Percentiles rank a stretch among this genome's conserved stretches.
Conservation (phyloP, 1,284 basidiomycete genomes). For the Ganoderma multipileum region DNA sequence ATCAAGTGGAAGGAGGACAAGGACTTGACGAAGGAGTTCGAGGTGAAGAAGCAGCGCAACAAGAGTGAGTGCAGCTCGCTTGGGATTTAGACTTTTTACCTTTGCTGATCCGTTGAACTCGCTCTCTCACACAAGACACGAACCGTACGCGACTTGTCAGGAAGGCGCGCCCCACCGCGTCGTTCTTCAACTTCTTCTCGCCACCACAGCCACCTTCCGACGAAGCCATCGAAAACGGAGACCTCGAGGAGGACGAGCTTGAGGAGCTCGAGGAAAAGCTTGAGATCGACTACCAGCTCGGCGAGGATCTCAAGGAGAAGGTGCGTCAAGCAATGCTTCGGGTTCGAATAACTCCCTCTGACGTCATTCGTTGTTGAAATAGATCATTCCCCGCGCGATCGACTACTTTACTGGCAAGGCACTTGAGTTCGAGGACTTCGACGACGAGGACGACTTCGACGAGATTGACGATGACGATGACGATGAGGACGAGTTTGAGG, state of each 20-base stretch:
- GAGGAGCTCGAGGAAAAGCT: constrained; percentile 93
- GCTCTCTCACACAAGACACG: constrained; percentile 65
- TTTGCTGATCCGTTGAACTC: constrained; percentile 17
- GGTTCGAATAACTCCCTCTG: background rate
- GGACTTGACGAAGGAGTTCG: constrained; percentile 96
- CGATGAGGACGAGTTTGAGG: constrained; percentile 57
- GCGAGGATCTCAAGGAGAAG: constrained; percentile 98
- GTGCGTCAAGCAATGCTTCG: constrained; percentile 43
- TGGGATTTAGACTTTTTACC: constrained; percentile 13
- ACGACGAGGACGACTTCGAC: constrained; percentile 74
- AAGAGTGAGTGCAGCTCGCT: constrained; percentile 72
- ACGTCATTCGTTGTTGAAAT: background rate
- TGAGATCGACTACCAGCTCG: constrained; percentile 98
- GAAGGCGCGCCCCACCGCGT: constrained; percentile 88
- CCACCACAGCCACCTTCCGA: constrained; percentile 83
- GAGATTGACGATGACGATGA: constrained; percentile 66
- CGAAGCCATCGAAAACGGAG: constrained; percentile 75
- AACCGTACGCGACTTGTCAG: constrained; percentile 92
- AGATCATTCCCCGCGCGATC: constrained; percentile 94
- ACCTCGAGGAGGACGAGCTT: constrained; percentile 85
- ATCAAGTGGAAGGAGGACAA: constrained; percentile 99
- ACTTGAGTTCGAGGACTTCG: constrained; percentile 85
- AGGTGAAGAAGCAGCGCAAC: constrained; percentile 99
- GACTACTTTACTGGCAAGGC: constrained; percentile 98
- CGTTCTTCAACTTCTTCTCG: constrained; percentile 98